A percentile compares a stretch with the other conserved stretches of the same genome.
Conservation (phyloP, 2,329 filamentous ascomycete species). For the Helicocarpus griseus region DNA sequence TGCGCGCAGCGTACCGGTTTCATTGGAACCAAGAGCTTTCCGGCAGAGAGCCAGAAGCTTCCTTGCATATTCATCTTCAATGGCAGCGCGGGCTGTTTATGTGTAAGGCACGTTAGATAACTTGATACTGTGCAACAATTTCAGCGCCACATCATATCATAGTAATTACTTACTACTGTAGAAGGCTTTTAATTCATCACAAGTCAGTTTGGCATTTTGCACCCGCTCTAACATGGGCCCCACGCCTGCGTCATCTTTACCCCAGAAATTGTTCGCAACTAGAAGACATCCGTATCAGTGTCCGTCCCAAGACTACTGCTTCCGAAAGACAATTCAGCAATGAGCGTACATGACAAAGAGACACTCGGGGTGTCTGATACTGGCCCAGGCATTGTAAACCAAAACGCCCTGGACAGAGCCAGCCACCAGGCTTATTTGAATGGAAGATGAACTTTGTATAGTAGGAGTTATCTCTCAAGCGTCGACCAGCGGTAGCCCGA, state of each 20-base stretch:
- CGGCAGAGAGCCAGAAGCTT: constrained; percentile 78
- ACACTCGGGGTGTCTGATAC: constrained; percentile 55
- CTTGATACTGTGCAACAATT: background rate
- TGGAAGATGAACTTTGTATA: background rate
- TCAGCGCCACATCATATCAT: background rate
- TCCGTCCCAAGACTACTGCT: background rate
- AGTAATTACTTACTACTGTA: constrained; percentile 56
- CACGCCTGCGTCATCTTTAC: constrained; percentile 95
- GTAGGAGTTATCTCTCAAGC: background rate
- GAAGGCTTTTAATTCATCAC: constrained; percentile 86
- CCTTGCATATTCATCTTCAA: constrained; percentile 92
- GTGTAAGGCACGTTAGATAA: background rate
- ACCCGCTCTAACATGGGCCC: constrained; percentile 85
- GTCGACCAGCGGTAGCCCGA: background rate
- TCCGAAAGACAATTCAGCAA: background rate
- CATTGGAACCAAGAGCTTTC: constrained; percentile 80
- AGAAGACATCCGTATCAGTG: constrained; percentile 26
- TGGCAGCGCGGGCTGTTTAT: constrained; percentile 65
- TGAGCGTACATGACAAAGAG: constrained; percentile 53
- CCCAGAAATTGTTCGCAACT: constrained; percentile 99
- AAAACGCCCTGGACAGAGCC: background rate
- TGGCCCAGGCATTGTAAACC: constrained; percentile 48
- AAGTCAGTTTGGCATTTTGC: constrained; percentile 86
- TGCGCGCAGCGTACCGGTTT: constrained; percentile 69
- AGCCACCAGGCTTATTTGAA: background rate